A percentile compares a stretch with the other conserved stretches of the same genome.
These are phyloP conservation scores for Davidsoniella virescens DNA, from an alignment of 2,329 filamentous ascomycete genomes.

Conservation along the genomic window DNA sequence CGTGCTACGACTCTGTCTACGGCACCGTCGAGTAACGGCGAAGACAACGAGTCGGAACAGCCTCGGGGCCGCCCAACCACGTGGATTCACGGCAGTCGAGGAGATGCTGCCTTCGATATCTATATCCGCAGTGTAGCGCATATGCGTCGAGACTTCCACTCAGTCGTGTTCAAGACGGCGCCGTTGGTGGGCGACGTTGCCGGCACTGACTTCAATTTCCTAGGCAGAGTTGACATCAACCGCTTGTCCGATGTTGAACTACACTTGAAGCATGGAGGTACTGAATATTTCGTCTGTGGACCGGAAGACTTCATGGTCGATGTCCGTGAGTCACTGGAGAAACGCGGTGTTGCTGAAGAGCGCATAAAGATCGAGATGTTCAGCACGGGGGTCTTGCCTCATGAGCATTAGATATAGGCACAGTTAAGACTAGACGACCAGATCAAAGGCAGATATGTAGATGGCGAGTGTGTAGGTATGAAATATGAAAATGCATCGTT, in stretches of 20 bases:
- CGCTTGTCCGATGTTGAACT: conserved; percentile 37
- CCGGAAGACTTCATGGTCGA: conserved; percentile 54
- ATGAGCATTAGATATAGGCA: no score
- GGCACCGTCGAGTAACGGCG: not conserved
- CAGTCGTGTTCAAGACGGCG: conserved; percentile 41
- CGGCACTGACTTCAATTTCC: conserved; percentile 42
- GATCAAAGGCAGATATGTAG: no score
- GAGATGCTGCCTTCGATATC: conserved; percentile 37
- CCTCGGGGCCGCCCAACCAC: conserved; percentile 30
- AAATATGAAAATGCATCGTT: no score
- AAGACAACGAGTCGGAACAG: not conserved
- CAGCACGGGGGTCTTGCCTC: conserved; percentile 33
- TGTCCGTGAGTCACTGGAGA: conserved; percentile 34
- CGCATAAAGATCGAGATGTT: conserved; percentile 54
- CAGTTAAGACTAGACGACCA: no score
- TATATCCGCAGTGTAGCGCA: conserved; percentile 29
- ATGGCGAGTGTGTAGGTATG: no score
- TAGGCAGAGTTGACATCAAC: conserved; percentile 41
- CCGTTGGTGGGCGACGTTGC: conserved; percentile 27
- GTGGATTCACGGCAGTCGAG: conserved; percentile 41
- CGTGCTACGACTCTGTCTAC: not conserved
- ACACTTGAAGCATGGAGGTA: conserved; percentile 33
- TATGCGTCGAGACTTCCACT: conserved; percentile 19
- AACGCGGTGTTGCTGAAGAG: conserved; percentile 37
- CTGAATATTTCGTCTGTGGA: conserved; percentile 59